A percentile compares a stretch with the other conserved stretches of the same genome.
Conservation (phyloP, 2,329 filamentous ascomycete genomes). For the Tolypocladium capitatum region DNA sequence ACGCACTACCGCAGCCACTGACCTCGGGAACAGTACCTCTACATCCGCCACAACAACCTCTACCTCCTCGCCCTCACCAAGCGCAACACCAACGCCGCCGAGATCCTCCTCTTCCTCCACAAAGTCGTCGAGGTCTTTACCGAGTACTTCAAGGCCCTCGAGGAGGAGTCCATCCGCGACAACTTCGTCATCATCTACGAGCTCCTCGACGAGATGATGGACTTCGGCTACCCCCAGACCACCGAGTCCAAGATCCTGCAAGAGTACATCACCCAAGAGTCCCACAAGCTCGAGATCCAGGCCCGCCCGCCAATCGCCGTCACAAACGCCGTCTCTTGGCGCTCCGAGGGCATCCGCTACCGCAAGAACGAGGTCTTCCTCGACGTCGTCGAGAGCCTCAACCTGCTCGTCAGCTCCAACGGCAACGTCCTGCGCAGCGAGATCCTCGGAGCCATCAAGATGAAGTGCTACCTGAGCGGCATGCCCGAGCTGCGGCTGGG, state of each 20-base stretch:
- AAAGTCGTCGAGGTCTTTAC: constrained; percentile 98
- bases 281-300: constrained; percentile 94
- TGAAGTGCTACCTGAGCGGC: constrained; percentile 98
- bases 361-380: constrained; percentile 99
- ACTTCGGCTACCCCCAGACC: constrained; percentile 97
- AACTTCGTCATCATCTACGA: constrained; percentile 99
- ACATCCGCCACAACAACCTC: constrained; percentile 98
- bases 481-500: constrained; percentile 95
- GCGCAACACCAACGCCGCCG: constrained; percentile 96
- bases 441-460: constrained; percentile 94
- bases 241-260: constrained; percentile 98
- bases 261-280: constrained; percentile 98
- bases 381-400: constrained; percentile 92
- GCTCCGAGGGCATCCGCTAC: constrained; percentile 94
- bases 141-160: constrained; percentile 98
- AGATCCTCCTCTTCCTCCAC: constrained; percentile 95
- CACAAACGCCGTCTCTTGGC: constrained; percentile 96
- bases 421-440: constrained; percentile 93
- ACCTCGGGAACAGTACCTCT: constrained; percentile 60
- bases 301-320: constrained; percentile 93
- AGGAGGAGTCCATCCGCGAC: constrained; percentile 96
- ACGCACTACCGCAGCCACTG: not conserved
- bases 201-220: constrained; percentile 99
- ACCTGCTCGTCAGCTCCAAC: constrained; percentile 84
- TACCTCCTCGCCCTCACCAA: constrained; percentile 97